Evolutionary conservation across 768 basidiomycete genomes (phyloP).

Genomic region (Kwoniella sp.): DNA sequence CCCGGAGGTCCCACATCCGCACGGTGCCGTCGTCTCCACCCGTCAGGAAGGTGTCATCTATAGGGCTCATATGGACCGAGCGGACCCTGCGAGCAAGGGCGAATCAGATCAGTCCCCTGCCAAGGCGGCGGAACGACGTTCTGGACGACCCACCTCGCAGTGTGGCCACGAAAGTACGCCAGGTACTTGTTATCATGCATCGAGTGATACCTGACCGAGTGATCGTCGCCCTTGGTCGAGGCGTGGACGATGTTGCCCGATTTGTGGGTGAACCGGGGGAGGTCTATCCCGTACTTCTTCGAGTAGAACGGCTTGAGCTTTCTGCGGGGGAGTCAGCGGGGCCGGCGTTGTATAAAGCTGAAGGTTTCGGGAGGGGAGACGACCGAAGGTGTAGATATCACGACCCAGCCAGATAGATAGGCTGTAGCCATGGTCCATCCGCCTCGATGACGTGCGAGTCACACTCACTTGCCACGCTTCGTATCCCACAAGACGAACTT

Average conservation of each 20-base stretch:
- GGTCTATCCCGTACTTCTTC: conserved; percentile 94
- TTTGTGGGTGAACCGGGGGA: conserved; percentile 92
- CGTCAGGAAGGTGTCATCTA: conserved; percentile 94
- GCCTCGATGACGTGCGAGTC: too few relatives aligned
- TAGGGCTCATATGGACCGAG: conserved; percentile 84
- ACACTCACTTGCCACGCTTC: conserved; percentile 86
- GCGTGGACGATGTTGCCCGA: conserved; percentile 78
- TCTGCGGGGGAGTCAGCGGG: conserved; percentile 50
- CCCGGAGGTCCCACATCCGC: conserved; percentile 88
- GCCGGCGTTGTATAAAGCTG: too few relatives aligned
- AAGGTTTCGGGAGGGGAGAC: not conserved
- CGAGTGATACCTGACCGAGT: conserved; percentile 90
- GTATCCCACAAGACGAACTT: conserved; percentile 82
- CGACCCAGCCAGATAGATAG: not conserved
- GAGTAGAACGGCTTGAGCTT: conserved; percentile 73
- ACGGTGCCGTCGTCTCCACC: conserved; percentile 91
- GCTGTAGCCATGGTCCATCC: too few relatives aligned
- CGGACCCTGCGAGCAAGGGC: conserved; percentile 58
- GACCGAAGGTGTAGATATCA: not conserved
- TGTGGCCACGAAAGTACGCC: conserved; percentile 93
- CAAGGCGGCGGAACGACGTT: not conserved
- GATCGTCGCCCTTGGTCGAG: conserved; percentile 84
- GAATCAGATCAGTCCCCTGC: not conserved
- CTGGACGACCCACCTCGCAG: conserved; percentile 55
- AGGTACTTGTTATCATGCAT: conserved; percentile 94